Evolutionary conservation across 306 rosid species (phyloP), one percentile per base, ranked within the genome.

Genomic region (Calophaca sinica): DNA sequence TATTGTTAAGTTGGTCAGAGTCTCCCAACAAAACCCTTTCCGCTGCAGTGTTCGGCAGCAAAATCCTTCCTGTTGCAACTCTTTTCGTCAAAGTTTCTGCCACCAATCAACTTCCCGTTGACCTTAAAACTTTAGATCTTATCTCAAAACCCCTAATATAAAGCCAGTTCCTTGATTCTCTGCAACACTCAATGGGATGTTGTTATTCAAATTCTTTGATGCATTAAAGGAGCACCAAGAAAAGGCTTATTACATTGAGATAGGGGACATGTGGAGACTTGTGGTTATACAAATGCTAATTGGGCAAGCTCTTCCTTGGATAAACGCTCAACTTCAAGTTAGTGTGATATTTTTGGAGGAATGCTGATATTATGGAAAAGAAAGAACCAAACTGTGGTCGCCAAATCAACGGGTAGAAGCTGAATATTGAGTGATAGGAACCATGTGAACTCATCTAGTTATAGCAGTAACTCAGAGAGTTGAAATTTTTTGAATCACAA

Each of bases 171-270:
- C 32, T 14, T 52, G 29, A 15, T 52, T 52, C 42, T 15, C 31
- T 52, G 59, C 14, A 4, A 53, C 15, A 50, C 32, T 15, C 60
- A 53, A 53, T 9, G 5, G 32, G 12, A 20, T 20, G 33, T 33
- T 26, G 9, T 20, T 6, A 20, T 53, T 15, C 26, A 20, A 26
- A 53, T 20, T 53, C 60, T 20, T 53, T 53, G 33, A 53, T 53
- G 2, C 60, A 54, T 26, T 7, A 20, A 26, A 7, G 35, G 35
- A 54, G 61, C 11, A 26, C 61, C 61, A 54, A 7, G 6, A 20
- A 54, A 2, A 54, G 5, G 61, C 61, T 54, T 26, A 54, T 20
- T 20, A 54, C 61, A 54, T 54, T 54, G 52, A n/a, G 57, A 51
- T 13, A 51, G n/a, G 57, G 57, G 57, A 5, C 57, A 13, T 51